Base-by-base conservation (phyloP, 352 stramenopile genomes). In the Thalassiosira livingstoniorum region DNA sequence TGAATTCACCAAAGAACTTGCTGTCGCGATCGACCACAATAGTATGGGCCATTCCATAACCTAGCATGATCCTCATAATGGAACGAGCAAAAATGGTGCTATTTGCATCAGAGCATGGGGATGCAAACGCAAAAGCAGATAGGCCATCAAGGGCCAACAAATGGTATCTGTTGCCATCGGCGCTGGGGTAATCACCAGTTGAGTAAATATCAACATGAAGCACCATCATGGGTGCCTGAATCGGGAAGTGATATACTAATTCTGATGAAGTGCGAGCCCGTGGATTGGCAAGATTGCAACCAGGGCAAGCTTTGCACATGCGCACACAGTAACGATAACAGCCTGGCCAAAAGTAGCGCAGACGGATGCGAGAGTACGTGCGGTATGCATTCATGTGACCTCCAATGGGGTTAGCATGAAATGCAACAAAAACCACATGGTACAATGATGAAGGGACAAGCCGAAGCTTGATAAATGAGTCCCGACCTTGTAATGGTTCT, bases 381-480 rank as follows among this genome's bases (percentile, higher is more conserved):
- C 47, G 29, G 18, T 42, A 37, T 4, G 27, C 1, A 42, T 68
- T 68, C 0, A 77, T 34, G 57, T 82, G 75, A 23, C 39, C 75
- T 3, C 45, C 64, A 4, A 73, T 47, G 25, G 66, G 75, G 42
- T 72, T 78, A 23, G 69, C 37, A 45, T 85, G 70, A 27, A 77
- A 85, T 18, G 78, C 67, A 43, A 69, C 45, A 21, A 81, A 80
- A n/a, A 85, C 25, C 15, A 78, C 78, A 18, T 77, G 66, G n/a
- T 37, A 13, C 15, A 82, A 31, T 1, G n/a, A n/a, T 18, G 2
- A 23, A 1, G 75, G 62, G 1, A 82, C 75, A 35, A 82, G 13
- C 0, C 31, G 35, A 1, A 80, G 37, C 2, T 53, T 37, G 4
- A 71, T 21, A 27, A 51, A 79, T 29, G 35, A 45, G n/a, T 67